Conservation (phyloP, 371 early-diverging fungal species). For the Chytridiales sp. region DNA sequence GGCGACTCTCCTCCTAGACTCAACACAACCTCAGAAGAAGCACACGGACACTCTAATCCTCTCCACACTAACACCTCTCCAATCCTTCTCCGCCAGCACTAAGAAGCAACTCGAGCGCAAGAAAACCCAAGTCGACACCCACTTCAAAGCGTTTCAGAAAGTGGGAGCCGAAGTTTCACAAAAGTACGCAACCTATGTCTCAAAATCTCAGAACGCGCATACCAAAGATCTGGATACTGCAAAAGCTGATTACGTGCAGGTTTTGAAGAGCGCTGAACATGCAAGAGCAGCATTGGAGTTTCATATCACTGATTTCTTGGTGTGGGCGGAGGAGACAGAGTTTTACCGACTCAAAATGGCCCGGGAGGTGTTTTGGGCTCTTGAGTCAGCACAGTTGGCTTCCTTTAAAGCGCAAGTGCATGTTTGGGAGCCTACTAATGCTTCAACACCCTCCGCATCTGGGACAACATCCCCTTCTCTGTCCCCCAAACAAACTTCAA, state of each 20-base stretch:
- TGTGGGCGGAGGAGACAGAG: conserved; percentile 26
- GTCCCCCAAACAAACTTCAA: not conserved
- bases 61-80: conserved; percentile 24
- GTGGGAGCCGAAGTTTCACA: conserved; percentile 21
- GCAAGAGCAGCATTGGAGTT: conserved; percentile 24
- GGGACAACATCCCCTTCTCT: not conserved
- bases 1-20: conserved; percentile 17
- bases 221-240: conserved; percentile 20
- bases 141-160: conserved; percentile 12
- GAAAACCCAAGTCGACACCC: conserved; percentile 21
- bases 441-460: conserved; percentile 5
- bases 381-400: conserved; percentile 26
- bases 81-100: conserved; percentile 24
- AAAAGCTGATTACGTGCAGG: conserved; percentile 14
- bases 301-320: conserved; percentile 29
- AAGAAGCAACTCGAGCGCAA: conserved; percentile 19
- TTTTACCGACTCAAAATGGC: conserved; percentile 18
- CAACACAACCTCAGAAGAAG: conserved; percentile 20
- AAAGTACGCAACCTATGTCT: conserved; percentile 9
- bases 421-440: conserved; percentile 2
- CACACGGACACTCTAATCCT: conserved; percentile 28
- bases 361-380: conserved; percentile 19
- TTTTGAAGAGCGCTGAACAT: conserved; percentile 26
- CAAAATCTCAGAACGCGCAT: conserved; percentile 11
- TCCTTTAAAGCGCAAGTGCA: conserved; percentile 12